Evolutionary conservation across 2,329 filamentous ascomycete genomes (phyloP).

Genomic region (Epicoccum nigrum): DNA sequence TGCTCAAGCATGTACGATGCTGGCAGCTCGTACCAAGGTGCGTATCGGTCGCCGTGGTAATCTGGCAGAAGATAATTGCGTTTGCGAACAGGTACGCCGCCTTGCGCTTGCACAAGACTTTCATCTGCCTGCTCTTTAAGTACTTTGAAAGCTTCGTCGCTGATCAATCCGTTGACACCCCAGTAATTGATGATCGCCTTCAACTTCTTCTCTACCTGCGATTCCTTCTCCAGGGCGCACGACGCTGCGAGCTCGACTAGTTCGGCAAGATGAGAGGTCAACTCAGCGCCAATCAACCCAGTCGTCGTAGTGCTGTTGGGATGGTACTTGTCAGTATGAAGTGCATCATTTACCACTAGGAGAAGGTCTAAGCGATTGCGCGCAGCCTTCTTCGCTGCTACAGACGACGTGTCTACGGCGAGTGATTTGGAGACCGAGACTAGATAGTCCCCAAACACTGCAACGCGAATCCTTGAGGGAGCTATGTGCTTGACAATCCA

Average conservation of each 20-base stretch:
- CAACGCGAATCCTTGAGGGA: slow-evolving; percentile 68
- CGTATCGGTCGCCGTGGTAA: slow-evolving; percentile 74
- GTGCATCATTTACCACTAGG: slow-evolving; percentile 78
- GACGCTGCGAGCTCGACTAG: slow-evolving; percentile 65
- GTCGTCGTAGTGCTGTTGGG: slow-evolving; percentile 15
- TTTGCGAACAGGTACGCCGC: slow-evolving; percentile 54
- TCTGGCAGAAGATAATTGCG: slow-evolving; percentile 72
- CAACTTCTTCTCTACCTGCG: slow-evolving; percentile 68
- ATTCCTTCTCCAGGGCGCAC: slow-evolving; percentile 61
- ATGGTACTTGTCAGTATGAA: slow-evolving; percentile 58
- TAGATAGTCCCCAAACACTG: slow-evolving; percentile 77
- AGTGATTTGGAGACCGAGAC: slow-evolving; percentile 70
- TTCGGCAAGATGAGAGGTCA: slow-evolving; percentile 66
- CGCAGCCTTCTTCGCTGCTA: slow-evolving; percentile 58
- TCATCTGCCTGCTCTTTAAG: slow-evolving; percentile 65
- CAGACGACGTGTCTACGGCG: slow-evolving; percentile 24
- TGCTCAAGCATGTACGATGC: slow-evolving; percentile 81
- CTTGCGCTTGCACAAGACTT: slow-evolving; percentile 42
- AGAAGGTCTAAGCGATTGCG: slow-evolving; percentile 76
- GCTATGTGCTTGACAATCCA: slow-evolving; percentile 79
- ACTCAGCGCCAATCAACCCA: slow-evolving; percentile 18
- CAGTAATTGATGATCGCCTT: slow-evolving; percentile 69
- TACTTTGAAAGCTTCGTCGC: slow-evolving; percentile 59
- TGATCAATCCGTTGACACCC: slow-evolving; percentile 70
- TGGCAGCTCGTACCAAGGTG: slow-evolving; percentile 81